A percentile compares a stretch with the other conserved stretches of the same genome.
These are phyloP conservation scores for Bipolaris sorokiniana DNA, from an alignment of 2,329 filamentous ascomycete species.

Conservation along the genomic window DNA sequence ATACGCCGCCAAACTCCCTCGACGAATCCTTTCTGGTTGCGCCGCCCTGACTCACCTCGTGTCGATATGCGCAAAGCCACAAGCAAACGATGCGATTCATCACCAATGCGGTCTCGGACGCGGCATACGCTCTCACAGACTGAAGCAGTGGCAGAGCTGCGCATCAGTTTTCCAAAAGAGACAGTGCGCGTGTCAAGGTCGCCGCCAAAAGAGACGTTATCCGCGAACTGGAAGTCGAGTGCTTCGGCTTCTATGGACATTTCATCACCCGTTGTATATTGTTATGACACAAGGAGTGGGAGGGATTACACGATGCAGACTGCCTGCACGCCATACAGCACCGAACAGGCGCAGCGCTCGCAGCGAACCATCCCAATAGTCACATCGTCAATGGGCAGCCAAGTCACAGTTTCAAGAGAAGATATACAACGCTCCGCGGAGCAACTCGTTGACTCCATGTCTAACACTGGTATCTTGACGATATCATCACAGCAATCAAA, in stretches of 20 bases:
- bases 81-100: conserved; percentile 22
- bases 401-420: conserved; percentile 4
- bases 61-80: conserved; percentile 12
- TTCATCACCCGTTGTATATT: conserved; percentile 19
- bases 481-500: not conserved
- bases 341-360: conserved; percentile 4
- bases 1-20: conserved; percentile 18
- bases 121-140: conserved; percentile 16
- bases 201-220: conserved; percentile 2
- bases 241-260: conserved; percentile 36
- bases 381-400: conserved; percentile 6
- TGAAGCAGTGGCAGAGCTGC: conserved; percentile 13
- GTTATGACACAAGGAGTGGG: not conserved
- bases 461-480: not conserved
- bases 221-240: conserved; percentile 25
- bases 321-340: conserved; percentile 1
- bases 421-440: conserved; percentile 26
- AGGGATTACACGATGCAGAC: not conserved
- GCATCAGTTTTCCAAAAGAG: conserved; percentile 24
- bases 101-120: conserved; percentile 27
- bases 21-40: conserved; percentile 33
- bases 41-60: conserved; percentile 22
- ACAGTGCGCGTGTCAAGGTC: conserved; percentile 12
- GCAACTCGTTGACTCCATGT: conserved; percentile 9
- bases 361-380: conserved; percentile 13